Base-by-base conservation (phyloP, 1,139 yeast genomes). In the Magnusiomyces fungicola region DNA sequence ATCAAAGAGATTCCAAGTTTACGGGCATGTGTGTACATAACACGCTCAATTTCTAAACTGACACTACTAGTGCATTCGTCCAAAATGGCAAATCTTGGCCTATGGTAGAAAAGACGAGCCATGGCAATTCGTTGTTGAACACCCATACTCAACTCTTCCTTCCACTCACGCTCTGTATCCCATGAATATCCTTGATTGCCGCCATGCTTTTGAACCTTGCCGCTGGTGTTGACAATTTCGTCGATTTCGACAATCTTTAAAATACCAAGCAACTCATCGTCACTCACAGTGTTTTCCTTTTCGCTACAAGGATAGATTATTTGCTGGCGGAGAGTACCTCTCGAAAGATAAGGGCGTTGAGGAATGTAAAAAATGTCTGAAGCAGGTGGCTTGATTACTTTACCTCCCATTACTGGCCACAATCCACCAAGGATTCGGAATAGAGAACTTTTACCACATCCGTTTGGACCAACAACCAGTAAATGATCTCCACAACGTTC, bases 11-110 rank as follows among this genome's bases (percentile, higher is more conserved):
- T 88, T 0, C 89, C 89, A 56, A 87, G 72, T 27, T 75, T 72
- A 61, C 84, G 87, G 0, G 97, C 96, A 63, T 86, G 87, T 48
- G 80, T 69, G 63, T 90, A 90, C 88, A 92, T 88, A 58, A 82
- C 81, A 54, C 84, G 88, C 65, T 90, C 97, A 80, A 89, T 83
- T 55, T 84, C 88, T 21, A 95, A 86, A 0, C 96, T 82, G 1
- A 89, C 95, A 1, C 96, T 92, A 5, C 96, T 87, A 0, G 97
- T 90, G 67, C 97, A 90, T 69, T 90, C 97, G 68, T 90, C 97
- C 56, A 90, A 72, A 27, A 90, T 96, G 0, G 97, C 97, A 72
- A 88, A 90, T 67, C 81, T 83, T 1, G 97, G 97, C 61, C 76
- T 78, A 65, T 90, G 97, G 63, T 89, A 90, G 63, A 85, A 90